Conservation (phyloP, 306 rosid species). For the Vigna trinervia region DNA sequence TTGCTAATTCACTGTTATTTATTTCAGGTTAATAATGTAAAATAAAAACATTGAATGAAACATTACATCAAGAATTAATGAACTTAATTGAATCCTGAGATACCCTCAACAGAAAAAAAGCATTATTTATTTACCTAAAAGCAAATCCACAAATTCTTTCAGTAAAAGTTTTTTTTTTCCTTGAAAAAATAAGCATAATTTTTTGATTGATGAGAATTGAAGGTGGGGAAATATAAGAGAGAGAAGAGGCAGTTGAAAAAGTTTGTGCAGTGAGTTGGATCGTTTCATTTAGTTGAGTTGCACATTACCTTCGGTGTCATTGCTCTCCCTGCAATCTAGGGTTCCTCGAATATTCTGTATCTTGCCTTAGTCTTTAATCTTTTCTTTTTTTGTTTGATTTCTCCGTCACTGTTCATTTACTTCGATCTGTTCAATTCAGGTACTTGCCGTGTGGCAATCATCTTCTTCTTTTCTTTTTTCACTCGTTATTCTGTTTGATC, state of each 20-base stretch:
- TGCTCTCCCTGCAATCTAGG: conserved; percentile 59
- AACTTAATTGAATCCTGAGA: no score
- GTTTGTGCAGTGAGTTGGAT: conserved; percentile 26
- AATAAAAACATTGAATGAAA: no score
- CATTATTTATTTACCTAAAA: conserved; percentile 12
- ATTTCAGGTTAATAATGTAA: no score
- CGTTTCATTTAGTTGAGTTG: conserved; percentile 23
- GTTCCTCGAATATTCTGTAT: conserved; percentile 47
- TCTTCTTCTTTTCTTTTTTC: conserved; percentile 2
- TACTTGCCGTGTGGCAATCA: conserved; percentile 44
- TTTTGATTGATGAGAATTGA: conserved; percentile 35
- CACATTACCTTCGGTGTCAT: conserved; percentile 25
- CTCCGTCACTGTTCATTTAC: conserved; percentile 10
- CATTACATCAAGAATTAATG: background rate
- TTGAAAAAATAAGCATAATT: background rate
- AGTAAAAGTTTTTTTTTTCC: background rate
- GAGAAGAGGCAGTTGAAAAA: conserved; percentile 44
- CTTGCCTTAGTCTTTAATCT: background rate
- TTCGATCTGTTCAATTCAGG: conserved; percentile 55
- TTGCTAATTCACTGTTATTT: no score
- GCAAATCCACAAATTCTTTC: background rate
- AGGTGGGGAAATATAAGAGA: conserved; percentile 5
- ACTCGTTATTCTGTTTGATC: conserved; percentile 1
- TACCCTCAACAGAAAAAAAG: no score
- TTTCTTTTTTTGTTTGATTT: conserved; percentile 25